Evolutionary conservation across 2,329 filamentous ascomycete genomes (phyloP).

Genomic region (Pestalotiopsis sp.): DNA sequence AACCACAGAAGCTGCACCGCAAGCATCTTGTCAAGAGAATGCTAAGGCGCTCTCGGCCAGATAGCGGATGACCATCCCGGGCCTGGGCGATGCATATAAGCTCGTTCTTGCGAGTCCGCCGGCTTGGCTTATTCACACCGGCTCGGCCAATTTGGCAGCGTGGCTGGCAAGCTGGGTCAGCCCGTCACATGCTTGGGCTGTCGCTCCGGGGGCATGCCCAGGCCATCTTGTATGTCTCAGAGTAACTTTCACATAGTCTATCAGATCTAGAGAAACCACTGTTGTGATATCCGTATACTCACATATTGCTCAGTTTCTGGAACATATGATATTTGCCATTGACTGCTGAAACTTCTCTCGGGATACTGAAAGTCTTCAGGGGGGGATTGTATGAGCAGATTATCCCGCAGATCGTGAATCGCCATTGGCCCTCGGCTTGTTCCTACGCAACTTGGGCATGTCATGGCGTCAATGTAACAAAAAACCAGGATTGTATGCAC

Average conservation of each 20-base stretch:
- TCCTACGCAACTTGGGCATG: not conserved
- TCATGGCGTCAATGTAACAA: not conserved
- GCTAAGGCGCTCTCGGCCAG: not conserved
- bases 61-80: not conserved
- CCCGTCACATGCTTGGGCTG: too few species aligned
- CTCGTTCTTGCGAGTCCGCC: not conserved
- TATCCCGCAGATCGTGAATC: not conserved
- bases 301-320: not conserved
- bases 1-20: not conserved
- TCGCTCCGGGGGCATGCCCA: too few species aligned
- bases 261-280: too few species aligned
- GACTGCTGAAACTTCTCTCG: not conserved
- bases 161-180: not conserved
- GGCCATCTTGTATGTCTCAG: too few species aligned
- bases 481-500: not conserved
- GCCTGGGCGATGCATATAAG: constrained; percentile 6
- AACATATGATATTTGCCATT: not conserved
- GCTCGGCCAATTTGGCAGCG: not conserved
- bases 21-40: not conserved
- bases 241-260: too few species aligned
- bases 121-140: not conserved
- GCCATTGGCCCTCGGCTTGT: not conserved
- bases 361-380: not conserved
- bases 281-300: too few species aligned
- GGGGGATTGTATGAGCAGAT: not conserved